These are phyloP conservation scores for Intubia oerlemansii DNA, from an alignment of 2,329 filamentous ascomycete genomes.

Conservation along the genomic window DNA sequence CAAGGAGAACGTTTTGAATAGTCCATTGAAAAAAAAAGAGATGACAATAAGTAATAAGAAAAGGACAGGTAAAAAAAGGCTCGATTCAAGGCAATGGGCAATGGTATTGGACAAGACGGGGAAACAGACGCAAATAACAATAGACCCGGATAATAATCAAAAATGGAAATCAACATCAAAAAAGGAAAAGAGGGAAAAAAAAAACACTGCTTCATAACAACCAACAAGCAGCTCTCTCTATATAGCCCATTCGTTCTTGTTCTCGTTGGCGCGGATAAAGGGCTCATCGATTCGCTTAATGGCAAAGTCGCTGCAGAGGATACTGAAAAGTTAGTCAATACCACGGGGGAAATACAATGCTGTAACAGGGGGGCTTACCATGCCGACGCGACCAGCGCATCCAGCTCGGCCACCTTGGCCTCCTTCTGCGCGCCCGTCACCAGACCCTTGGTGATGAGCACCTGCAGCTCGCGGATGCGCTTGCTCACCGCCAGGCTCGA, in stretches of 20 bases:
- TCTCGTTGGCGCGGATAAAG: slow-evolving; percentile 56
- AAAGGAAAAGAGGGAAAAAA: neutral
- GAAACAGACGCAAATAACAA: too few species aligned
- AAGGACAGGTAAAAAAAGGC: neutral
- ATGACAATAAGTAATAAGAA: too few species aligned
- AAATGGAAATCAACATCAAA: slow-evolving; percentile 1
- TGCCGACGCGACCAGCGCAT: slow-evolving; percentile 73
- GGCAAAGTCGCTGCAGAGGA: slow-evolving; percentile 83
- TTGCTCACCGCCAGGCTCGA: slow-evolving; percentile 54
- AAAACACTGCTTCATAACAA: too few species aligned
- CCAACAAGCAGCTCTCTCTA: too few species aligned
- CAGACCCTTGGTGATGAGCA: slow-evolving; percentile 57
- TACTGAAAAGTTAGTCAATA: too few species aligned
- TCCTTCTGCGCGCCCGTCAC: slow-evolving; percentile 53
- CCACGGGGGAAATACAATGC: slow-evolving; percentile 1
- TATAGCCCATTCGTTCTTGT: slow-evolving; percentile 71
- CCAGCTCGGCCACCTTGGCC: slow-evolving; percentile 67
- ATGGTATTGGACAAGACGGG: slow-evolving; percentile 1
- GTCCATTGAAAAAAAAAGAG: too few species aligned
- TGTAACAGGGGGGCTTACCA: too few species aligned
- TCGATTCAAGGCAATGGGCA: too few species aligned
- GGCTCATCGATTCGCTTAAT: slow-evolving; percentile 90
- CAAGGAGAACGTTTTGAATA: too few species aligned
- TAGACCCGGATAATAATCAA: too few species aligned
- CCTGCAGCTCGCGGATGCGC: slow-evolving; percentile 69